These are phyloP conservation scores for Aristolochia contorta DNA, from an alignment of 164 flowering plant genomes.

Conservation along the genomic window DNA sequence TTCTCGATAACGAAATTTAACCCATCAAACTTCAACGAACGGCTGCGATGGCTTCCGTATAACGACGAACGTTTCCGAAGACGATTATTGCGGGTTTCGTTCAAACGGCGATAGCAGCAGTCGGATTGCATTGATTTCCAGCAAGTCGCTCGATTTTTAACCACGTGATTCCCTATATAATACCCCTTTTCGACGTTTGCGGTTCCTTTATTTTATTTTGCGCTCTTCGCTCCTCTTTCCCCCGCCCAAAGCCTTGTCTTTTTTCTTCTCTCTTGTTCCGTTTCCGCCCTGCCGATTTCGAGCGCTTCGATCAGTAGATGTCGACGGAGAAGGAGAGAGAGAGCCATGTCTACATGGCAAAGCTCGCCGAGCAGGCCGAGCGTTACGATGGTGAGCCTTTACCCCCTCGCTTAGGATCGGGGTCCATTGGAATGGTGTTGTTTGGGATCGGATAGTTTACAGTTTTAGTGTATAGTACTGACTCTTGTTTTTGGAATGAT, in stretches of 20 bases:
- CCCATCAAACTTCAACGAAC: neutral
- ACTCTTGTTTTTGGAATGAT: no score
- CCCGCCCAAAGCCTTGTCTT: no score
- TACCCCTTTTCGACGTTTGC: neutral
- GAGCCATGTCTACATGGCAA: slow-evolving; percentile 19
- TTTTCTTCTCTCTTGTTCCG: neutral
- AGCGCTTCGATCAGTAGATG: slow-evolving; percentile 4
- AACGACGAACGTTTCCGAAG: neutral
- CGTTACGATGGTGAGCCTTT: slow-evolving; percentile 14
- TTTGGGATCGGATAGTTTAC: no score
- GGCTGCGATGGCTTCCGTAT: neutral
- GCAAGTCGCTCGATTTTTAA: neutral
- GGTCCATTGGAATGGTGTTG: no score
- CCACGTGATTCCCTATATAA: neutral
- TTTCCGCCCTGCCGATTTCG: neutral
- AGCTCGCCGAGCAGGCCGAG: slow-evolving; percentile 19
- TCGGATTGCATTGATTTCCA: neutral
- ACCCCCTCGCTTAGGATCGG: neutral
- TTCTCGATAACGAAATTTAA: neutral
- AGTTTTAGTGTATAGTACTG: no score
- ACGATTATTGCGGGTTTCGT: neutral
- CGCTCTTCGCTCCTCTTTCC: neutral
- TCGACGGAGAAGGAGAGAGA: slow-evolving; percentile 21
- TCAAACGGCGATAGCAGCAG: neutral
- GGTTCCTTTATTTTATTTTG: neutral